These are phyloP conservation scores for Fusarium sp. DNA, from an alignment of 2,329 filamentous ascomycete genomes.

Conservation along the genomic window DNA sequence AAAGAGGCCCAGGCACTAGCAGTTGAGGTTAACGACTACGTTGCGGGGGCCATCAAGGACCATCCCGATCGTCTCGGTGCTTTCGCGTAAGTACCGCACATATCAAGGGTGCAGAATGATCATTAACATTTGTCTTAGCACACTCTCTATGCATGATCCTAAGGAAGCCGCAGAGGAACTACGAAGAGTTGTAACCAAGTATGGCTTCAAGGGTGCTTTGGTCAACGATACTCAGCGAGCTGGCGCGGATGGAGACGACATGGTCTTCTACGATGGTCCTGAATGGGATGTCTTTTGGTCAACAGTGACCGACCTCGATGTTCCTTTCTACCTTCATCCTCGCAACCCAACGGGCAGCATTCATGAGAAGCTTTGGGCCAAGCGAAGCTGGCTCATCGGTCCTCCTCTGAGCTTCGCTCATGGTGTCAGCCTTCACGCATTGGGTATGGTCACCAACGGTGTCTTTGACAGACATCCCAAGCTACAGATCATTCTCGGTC, in stretches of 20 bases:
- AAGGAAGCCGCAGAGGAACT: conserved; percentile 65
- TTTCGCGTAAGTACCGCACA: conserved; percentile 56
- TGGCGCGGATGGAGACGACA: conserved; percentile 70
- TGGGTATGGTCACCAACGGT: conserved; percentile 66
- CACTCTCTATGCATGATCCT: conserved; percentile 68
- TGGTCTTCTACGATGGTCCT: conserved; percentile 75
- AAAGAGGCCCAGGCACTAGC: conserved; percentile 59
- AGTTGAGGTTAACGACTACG: conserved; percentile 60
- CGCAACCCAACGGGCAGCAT: conserved; percentile 69
- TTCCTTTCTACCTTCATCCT: conserved; percentile 76
- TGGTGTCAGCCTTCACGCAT: conserved; percentile 70
- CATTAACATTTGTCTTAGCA: conserved; percentile 44
- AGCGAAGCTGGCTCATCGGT: conserved; percentile 72
- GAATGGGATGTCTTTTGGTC: conserved; percentile 75
- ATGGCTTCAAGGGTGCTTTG: conserved; percentile 74
- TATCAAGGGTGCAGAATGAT: fast-evolving
- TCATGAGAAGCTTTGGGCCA: conserved; percentile 70
- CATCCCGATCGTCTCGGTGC: conserved; percentile 61
- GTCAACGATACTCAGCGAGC: conserved; percentile 74
- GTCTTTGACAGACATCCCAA: conserved; percentile 65
- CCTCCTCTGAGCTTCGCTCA: conserved; percentile 72
- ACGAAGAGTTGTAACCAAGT: conserved; percentile 66
- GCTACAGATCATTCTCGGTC: conserved; percentile 63
- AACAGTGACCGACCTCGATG: conserved; percentile 70
- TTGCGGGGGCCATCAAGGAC: conserved; percentile 56